phyloP scores from a whole-genome alignment of 2,329 filamentous ascomycete species.

The Phoma herbarum region DNA sequence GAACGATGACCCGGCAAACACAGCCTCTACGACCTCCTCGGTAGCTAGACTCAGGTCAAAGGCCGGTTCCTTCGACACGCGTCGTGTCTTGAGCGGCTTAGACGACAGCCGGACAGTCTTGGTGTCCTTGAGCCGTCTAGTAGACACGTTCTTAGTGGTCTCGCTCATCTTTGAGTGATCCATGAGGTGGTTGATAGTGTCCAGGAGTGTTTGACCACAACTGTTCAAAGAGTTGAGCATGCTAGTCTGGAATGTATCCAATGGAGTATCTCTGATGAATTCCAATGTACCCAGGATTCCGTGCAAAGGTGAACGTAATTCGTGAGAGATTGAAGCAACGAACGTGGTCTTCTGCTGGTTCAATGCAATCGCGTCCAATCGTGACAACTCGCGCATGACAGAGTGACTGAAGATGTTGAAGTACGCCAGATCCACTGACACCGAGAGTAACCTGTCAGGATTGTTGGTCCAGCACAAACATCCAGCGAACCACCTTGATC shows the following conservation, averaged over 20 bases:
- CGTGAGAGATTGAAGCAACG: slow-evolving; percentile 62
- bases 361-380: slow-evolving; percentile 60
- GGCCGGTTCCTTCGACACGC: slow-evolving; percentile 22
- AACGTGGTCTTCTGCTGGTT: slow-evolving; percentile 60
- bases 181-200: slow-evolving; percentile 51
- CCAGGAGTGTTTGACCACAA: slow-evolving; percentile 61
- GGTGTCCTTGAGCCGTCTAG: slow-evolving; percentile 37
- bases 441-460: slow-evolving; percentile 39
- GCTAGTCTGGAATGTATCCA: slow-evolving; percentile 53
- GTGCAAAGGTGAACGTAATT: slow-evolving; percentile 58
- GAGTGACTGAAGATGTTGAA: slow-evolving; percentile 55
- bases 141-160: slow-evolving; percentile 50
- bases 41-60: slow-evolving; percentile 34
- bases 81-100: slow-evolving; percentile 41
- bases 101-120: slow-evolving; percentile 41
- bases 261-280: slow-evolving; percentile 56
- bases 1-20: slow-evolving; percentile 48
- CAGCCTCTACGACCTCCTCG: slow-evolving; percentile 38
- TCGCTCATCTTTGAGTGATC: slow-evolving; percentile 43
- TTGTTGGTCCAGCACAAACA: slow-evolving; percentile 49
- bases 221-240: slow-evolving; percentile 55
- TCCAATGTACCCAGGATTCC: slow-evolving; percentile 58
- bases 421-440: slow-evolving; percentile 44
- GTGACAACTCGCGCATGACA: slow-evolving; percentile 65
- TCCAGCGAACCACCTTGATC: slow-evolving; percentile 49